Evolutionary conservation across 1,139 yeast species (phyloP).

Genomic region (Suhomyces taliae): DNA sequence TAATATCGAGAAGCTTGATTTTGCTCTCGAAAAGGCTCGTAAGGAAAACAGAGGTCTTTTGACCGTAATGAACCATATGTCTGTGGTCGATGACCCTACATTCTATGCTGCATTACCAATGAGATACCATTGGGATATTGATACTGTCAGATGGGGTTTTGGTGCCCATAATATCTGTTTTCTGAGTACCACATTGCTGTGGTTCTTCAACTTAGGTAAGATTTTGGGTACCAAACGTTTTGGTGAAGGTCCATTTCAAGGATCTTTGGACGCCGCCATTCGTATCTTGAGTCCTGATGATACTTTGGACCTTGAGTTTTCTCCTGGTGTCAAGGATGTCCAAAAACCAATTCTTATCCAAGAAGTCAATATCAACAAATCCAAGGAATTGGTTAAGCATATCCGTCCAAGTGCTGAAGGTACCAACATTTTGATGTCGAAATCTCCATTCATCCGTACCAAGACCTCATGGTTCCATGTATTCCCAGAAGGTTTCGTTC

Average conservation of each 20-base stretch:
- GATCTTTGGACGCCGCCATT: conserved; percentile 86
- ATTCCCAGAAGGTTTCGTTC: conserved; percentile 93
- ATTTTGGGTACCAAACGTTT: conserved; percentile 82
- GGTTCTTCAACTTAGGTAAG: conserved; percentile 85
- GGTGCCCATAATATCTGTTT: conserved; percentile 94
- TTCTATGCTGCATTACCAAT: conserved; percentile 86
- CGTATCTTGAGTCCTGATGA: conserved; percentile 79
- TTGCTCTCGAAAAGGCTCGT: conserved; percentile 61
- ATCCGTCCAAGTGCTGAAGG: conserved; percentile 33
- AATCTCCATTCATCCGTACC: conserved; percentile 51
- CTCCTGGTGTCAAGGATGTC: conserved; percentile 32
- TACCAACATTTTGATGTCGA: conserved; percentile 36
- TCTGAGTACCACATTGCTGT: conserved; percentile 49
- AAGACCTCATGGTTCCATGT: conserved; percentile 90
- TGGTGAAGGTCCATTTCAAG: conserved; percentile 93
- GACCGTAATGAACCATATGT: conserved; percentile 96
- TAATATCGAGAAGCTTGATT: conserved; percentile 62
- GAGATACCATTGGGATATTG: conserved; percentile 61
- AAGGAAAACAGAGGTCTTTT: conserved; percentile 70
- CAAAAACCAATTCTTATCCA: conserved; percentile 34
- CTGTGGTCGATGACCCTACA: conserved; percentile 90
- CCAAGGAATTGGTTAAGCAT: conserved; percentile 22
- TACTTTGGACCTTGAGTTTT: conserved; percentile 56
- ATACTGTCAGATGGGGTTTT: conserved; percentile 85
- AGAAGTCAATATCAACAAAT: conserved; percentile 24